Evolutionary conservation across 2,329 filamentous ascomycete species (phyloP).

Genomic region (Pezicula neosporulosa): DNA sequence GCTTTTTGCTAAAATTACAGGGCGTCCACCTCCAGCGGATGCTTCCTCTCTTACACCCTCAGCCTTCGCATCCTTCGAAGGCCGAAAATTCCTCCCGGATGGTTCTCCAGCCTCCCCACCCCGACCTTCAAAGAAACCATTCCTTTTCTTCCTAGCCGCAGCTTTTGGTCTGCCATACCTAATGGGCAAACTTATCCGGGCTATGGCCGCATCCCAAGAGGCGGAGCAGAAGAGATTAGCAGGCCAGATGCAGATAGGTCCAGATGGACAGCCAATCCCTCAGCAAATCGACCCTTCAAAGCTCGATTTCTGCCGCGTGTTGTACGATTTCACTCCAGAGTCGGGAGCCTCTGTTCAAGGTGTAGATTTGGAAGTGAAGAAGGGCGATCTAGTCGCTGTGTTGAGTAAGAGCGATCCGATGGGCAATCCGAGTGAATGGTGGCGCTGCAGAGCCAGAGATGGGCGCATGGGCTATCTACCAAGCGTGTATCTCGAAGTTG

Average conservation of each 20-base stretch:
- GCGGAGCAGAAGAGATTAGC: constrained; percentile 63
- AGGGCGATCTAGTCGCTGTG: constrained; percentile 93
- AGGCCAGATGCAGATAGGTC: constrained; percentile 47
- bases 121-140: constrained; percentile 87
- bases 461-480: constrained; percentile 90
- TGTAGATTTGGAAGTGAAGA: constrained; percentile 87
- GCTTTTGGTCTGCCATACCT: constrained; percentile 95
- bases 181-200: constrained; percentile 92
- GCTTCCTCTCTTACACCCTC: constrained; percentile 84
- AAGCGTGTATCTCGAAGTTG: constrained; percentile 81
- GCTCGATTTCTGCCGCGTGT: constrained; percentile 91
- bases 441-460: constrained; percentile 88
- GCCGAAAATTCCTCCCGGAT: constrained; percentile 58
- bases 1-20: constrained; percentile 86
- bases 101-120: constrained; percentile 57
- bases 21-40: constrained; percentile 83
- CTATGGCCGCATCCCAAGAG: constrained; percentile 78
- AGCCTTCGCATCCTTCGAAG: constrained; percentile 87
- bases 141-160: constrained; percentile 91
- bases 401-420: constrained; percentile 89
- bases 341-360: constrained; percentile 59
- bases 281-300: constrained; percentile 77
- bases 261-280: constrained; percentile 39
- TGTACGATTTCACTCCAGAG: constrained; percentile 92
- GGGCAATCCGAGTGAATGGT: constrained; percentile 94